Evolutionary conservation across 2,329 filamentous ascomycete genomes (phyloP).

Genomic region (Sporothrix globosa): DNA sequence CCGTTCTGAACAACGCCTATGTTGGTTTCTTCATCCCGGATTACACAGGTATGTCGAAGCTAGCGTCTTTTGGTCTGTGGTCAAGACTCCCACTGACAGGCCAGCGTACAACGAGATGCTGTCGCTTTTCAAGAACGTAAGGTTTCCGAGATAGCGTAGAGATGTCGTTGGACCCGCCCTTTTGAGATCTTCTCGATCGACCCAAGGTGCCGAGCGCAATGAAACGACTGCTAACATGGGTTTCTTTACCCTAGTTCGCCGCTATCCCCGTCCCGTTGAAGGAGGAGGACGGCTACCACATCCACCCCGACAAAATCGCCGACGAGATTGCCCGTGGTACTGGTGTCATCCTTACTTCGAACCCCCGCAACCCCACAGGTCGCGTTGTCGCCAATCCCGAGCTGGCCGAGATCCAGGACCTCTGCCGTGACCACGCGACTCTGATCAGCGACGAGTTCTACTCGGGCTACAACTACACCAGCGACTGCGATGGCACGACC

Average conservation of each 20-base stretch:
- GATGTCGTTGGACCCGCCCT: not conserved
- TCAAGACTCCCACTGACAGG: not conserved
- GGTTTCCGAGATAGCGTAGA: conserved; percentile 35
- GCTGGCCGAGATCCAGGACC: conserved; percentile 86
- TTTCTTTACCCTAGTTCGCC: conserved; percentile 62
- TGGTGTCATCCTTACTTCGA: conserved; percentile 88
- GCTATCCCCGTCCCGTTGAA: conserved; percentile 84
- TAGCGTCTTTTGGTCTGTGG: not conserved
- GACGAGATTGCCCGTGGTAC: conserved; percentile 87
- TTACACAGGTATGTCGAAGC: conserved; percentile 67
- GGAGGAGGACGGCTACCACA: conserved; percentile 86
- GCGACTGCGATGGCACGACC: conserved; percentile 84
- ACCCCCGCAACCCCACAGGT: conserved; percentile 92
- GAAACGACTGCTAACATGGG: not conserved
- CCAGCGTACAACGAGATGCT: conserved; percentile 96
- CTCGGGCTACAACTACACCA: conserved; percentile 93
- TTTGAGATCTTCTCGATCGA: not conserved
- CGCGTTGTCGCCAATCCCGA: conserved; percentile 83
- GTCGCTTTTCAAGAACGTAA: conserved; percentile 84
- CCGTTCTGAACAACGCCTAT: conserved; percentile 89
- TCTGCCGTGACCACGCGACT: conserved; percentile 87
- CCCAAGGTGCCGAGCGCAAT: not conserved
- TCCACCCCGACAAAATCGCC: conserved; percentile 89
- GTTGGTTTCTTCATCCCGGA: conserved; percentile 93
- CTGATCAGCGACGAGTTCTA: conserved; percentile 98